A percentile compares a stretch with the other conserved stretches of the same genome.
Conservation (phyloP, 441 rosid species). For the Populus trichocarpa region DNA sequence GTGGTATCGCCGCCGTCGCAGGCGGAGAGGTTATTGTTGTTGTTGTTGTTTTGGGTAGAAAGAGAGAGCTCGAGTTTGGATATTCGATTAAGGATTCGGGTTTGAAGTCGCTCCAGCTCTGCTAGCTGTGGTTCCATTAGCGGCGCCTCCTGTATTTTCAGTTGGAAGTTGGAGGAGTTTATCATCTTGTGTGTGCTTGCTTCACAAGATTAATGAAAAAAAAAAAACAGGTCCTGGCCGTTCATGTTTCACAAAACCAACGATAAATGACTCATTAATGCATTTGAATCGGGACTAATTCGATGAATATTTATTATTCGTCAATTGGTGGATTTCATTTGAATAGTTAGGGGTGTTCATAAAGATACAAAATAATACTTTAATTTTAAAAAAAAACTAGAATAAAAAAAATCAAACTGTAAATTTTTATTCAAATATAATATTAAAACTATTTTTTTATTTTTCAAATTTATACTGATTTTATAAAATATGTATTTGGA, state of each 20-base stretch:
- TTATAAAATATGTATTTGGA: too few species aligned
- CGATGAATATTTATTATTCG: background rate
- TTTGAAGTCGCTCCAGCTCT: conserved; percentile 61
- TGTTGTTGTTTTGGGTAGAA: conserved; percentile 20
- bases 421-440: too few species aligned
- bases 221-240: too few species aligned
- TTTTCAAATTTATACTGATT: too few species aligned
- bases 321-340: too few species aligned
- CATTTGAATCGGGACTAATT: too few species aligned
- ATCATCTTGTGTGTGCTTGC: background rate
- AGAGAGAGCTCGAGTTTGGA: conserved; percentile 41
- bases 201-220: background rate
- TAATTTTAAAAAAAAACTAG: too few species aligned
- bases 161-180: background rate
- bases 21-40: background rate
- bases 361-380: background rate
- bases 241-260: too few species aligned
- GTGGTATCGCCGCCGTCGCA: conserved; percentile 26
- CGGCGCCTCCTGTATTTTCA: background rate
- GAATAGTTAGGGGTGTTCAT: background rate
- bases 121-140: conserved; percentile 41
- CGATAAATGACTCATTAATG: background rate
- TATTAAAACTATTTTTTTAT: too few species aligned
- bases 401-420: too few species aligned
- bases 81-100: conserved; percentile 47